These are phyloP conservation scores for Tricholoma matsutake DNA, from an alignment of 768 basidiomycete species.

Conservation along the genomic window DNA sequence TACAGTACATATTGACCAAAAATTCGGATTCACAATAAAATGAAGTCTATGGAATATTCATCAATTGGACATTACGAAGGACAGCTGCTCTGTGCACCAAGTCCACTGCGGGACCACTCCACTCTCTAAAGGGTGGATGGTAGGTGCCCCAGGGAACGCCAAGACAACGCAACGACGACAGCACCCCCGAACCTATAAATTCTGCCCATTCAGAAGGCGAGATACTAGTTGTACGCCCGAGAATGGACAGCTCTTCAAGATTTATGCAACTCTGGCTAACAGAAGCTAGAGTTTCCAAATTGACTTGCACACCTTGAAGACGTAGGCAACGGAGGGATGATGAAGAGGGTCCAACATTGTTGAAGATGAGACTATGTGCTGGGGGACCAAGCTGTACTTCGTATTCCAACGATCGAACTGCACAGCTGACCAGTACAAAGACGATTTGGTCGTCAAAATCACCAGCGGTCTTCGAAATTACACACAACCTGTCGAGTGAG, in stretches of 20 bases:
- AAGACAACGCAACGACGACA: constrained; percentile 33
- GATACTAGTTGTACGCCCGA: constrained; percentile 38
- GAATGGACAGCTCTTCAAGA: constrained; percentile 39
- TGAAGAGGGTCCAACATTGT: constrained; percentile 20
- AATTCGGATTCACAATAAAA: no score
- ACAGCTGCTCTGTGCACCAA: constrained; percentile 16
- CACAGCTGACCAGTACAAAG: constrained; percentile 38
- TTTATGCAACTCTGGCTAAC: constrained; percentile 33
- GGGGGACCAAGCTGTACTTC: constrained; percentile 32
- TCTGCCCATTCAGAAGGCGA: constrained; percentile 38
- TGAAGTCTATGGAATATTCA: background rate
- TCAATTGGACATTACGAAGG: constrained; percentile 18
- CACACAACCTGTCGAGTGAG: constrained; percentile 32
- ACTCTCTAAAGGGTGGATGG: constrained; percentile 37
- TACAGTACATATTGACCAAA: no score
- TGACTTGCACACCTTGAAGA: constrained; percentile 39
- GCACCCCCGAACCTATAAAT: constrained; percentile 34
- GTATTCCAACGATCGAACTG: constrained; percentile 41
- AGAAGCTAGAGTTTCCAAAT: constrained; percentile 30
- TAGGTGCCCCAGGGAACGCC: constrained; percentile 38
- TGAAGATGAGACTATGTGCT: constrained; percentile 28
- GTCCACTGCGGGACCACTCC: constrained; percentile 24
- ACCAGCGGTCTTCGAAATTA: constrained; percentile 31
- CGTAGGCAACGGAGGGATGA: constrained; percentile 37
- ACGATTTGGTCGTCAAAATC: constrained; percentile 40